phyloP scores from a whole-genome alignment of 2,329 filamentous ascomycete genomes.

The Pseudocercospora fuligena region DNA sequence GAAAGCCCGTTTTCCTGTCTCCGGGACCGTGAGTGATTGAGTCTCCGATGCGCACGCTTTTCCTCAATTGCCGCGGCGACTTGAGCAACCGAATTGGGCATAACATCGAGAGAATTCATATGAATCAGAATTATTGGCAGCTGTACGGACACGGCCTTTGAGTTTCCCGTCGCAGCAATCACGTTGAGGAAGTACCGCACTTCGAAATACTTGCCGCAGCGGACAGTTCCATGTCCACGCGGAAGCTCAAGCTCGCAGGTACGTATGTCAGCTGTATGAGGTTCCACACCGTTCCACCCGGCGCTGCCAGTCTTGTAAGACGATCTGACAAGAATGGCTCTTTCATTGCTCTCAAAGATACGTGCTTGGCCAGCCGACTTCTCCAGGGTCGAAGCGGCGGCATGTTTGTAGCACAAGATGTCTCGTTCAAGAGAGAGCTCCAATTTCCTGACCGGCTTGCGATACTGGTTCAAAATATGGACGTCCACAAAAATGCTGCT shows the following conservation, averaged over 20 bases:
- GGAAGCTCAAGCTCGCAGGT: slow-evolving; percentile 58
- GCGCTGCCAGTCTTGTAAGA: slow-evolving; percentile 49
- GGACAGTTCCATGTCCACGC: slow-evolving; percentile 56
- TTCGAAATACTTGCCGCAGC: slow-evolving; percentile 61
- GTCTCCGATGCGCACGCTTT: slow-evolving; percentile 41
- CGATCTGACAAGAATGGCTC: slow-evolving; percentile 51
- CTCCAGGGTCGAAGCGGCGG: slow-evolving; percentile 52
- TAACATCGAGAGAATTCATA: slow-evolving; percentile 62
- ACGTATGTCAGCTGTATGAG: slow-evolving; percentile 52
- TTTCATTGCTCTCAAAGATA: slow-evolving; percentile 58
- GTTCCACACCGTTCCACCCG: slow-evolving; percentile 55
- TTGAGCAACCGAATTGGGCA: slow-evolving; percentile 60
- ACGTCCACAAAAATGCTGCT: slow-evolving; percentile 61
- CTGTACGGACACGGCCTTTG: slow-evolving; percentile 58
- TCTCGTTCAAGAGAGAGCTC: slow-evolving; percentile 59
- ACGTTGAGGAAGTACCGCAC: slow-evolving; percentile 61
- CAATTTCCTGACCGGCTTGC: slow-evolving; percentile 55
- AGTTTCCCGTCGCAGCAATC: slow-evolving; percentile 50
- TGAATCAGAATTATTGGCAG: slow-evolving; percentile 62
- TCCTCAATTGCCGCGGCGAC: slow-evolving; percentile 61
- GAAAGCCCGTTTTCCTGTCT: slow-evolving; percentile 14
- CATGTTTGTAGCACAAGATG: slow-evolving; percentile 58
- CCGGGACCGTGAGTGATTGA: slow-evolving; percentile 19
- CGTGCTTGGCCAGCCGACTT: slow-evolving; percentile 57
- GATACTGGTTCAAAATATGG: slow-evolving; percentile 56